Percentiles rank a stretch among this genome's conserved stretches.
Evolutionary conservation across 345 rosid species (phyloP).

Genomic region (Ceriops tagal): DNA sequence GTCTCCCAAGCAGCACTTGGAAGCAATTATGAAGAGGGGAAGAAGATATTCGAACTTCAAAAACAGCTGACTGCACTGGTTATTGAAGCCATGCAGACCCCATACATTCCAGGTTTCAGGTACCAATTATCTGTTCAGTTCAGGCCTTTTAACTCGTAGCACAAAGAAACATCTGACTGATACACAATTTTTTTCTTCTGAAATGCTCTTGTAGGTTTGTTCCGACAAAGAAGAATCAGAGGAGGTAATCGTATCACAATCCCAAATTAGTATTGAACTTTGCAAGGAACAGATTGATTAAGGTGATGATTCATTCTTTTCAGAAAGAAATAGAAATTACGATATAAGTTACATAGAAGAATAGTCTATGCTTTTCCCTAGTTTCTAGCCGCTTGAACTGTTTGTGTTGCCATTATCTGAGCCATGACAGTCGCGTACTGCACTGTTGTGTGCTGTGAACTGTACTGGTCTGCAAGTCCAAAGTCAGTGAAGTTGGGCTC

Average conservation of each 20-base stretch:
- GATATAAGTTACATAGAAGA: background rate
- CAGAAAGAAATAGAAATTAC: no score
- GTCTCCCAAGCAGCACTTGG: conserved; percentile 50
- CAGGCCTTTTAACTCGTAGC: no score
- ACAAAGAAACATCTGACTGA: no score
- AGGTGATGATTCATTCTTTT: no score
- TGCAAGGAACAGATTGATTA: no score
- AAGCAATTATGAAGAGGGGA: conserved; percentile 51
- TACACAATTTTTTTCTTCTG: background rate
- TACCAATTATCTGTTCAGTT: conserved; percentile 4
- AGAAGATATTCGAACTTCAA: conserved; percentile 41
- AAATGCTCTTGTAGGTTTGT: conserved; percentile 27
- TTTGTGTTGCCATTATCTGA: conserved; percentile 73
- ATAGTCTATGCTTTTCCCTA: conserved; percentile 11
- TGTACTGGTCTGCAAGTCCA: conserved; percentile 66
- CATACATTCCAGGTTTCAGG: conserved; percentile 54
- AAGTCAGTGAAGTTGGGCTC: conserved; percentile 68
- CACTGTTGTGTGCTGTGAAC: conserved; percentile 79
- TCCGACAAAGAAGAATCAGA: conserved; percentile 50
- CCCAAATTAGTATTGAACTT: no score
- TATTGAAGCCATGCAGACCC: conserved; percentile 36
- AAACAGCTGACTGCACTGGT: conserved; percentile 27
- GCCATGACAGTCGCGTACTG: conserved; percentile 78
- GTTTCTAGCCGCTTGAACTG: conserved; percentile 51
- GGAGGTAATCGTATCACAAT: conserved; percentile 12